Conservation (phyloP, 352 stramenopile species). For the Pythium diclinum region DNA sequence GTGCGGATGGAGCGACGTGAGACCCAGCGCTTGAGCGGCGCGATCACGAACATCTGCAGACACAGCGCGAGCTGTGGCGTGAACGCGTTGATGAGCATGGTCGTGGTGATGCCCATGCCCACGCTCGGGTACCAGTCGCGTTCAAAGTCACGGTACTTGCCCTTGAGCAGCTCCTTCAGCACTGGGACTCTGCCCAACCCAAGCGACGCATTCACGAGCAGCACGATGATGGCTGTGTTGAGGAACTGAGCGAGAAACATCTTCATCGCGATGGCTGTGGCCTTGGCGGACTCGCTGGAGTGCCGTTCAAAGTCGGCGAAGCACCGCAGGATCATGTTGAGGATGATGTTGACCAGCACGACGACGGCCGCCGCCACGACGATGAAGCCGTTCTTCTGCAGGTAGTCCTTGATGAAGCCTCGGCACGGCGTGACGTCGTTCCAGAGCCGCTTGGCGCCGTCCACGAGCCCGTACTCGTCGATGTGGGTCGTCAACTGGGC, state of each 20-base stretch:
- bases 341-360: conserved; percentile 71
- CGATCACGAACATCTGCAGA: conserved; percentile 57
- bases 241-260: conserved; percentile 81
- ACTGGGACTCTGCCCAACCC: conserved; percentile 41
- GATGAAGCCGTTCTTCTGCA: conserved; percentile 67
- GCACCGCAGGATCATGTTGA: conserved; percentile 62
- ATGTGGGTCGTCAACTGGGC: conserved; percentile 47
- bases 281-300: conserved; percentile 80
- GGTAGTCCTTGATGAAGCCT: conserved; percentile 64
- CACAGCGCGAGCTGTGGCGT: conserved; percentile 56
- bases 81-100: conserved; percentile 84
- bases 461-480: conserved; percentile 38
- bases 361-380: conserved; percentile 58
- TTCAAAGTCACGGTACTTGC: conserved; percentile 81
- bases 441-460: conserved; percentile 59
- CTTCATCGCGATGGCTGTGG: conserved; percentile 66
- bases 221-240: conserved; percentile 83
- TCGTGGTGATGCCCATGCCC: conserved; percentile 84
- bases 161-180: conserved; percentile 59
- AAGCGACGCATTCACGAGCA: conserved; percentile 71
- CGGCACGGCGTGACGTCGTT: conserved; percentile 47
- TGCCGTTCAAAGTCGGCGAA: conserved; percentile 75
- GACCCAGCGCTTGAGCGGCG: conserved; percentile 45
- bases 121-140: conserved; percentile 85
- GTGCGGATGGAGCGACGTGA: conserved; percentile 50